Conservation (phyloP, 1,284 basidiomycete genomes). For the Prillingera fragicola region DNA sequence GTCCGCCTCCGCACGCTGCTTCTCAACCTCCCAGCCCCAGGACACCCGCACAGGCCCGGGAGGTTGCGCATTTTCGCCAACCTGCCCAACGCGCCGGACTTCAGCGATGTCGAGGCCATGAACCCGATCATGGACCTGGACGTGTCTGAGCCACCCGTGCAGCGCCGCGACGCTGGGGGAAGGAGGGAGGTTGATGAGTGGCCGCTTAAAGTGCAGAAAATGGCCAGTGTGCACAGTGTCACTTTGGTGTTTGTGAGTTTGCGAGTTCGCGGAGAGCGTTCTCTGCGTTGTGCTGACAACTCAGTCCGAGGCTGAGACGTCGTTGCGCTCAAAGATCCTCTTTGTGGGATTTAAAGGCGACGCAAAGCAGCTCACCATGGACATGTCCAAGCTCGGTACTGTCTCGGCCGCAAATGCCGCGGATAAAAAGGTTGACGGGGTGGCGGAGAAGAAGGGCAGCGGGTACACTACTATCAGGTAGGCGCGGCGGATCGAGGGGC, state of each 20-base stretch:
- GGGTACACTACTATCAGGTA: constrained; percentile 29
- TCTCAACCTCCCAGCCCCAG: constrained; percentile 39
- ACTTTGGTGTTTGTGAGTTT: constrained; percentile 44
- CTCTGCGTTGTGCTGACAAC: not conserved
- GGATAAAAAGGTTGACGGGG: constrained; percentile 41
- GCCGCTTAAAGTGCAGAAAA: constrained; percentile 47
- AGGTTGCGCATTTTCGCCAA: constrained; percentile 43
- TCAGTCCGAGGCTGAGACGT: constrained; percentile 37
- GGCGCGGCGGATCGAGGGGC: too few species aligned
- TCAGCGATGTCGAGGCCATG: constrained; percentile 42
- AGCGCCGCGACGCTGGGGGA: constrained; percentile 31
- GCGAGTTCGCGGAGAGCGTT: not conserved
- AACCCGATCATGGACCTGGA: constrained; percentile 45
- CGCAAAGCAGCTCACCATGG: constrained; percentile 39
- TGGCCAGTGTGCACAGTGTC: constrained; percentile 46
- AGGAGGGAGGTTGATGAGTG: constrained; percentile 46
- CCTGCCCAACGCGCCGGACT: constrained; percentile 40
- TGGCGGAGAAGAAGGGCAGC: constrained; percentile 43
- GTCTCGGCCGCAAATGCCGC: constrained; percentile 42
- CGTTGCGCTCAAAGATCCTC: constrained; percentile 25
- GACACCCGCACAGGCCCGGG: constrained; percentile 40
- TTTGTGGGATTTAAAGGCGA: constrained; percentile 47
- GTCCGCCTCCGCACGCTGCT: constrained; percentile 43
- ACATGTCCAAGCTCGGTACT: constrained; percentile 42
- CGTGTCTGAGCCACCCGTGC: constrained; percentile 27